Evolutionary conservation across 2,329 filamentous ascomycete species (phyloP).

Genomic region (Talaromyces islandicus): DNA sequence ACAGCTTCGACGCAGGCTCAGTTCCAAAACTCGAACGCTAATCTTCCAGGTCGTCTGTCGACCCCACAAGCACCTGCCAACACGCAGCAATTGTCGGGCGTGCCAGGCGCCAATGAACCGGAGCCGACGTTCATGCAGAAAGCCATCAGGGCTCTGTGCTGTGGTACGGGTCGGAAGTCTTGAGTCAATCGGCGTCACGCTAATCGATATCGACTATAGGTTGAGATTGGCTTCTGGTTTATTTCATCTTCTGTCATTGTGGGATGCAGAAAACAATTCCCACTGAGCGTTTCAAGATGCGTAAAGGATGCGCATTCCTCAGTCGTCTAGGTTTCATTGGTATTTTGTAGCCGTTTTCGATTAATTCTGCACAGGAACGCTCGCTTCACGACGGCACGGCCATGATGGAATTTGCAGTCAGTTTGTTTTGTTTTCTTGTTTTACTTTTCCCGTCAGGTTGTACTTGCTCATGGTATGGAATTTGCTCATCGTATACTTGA

Average conservation of each 20-base stretch:
- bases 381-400: conserved; percentile 15
- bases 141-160: conserved; percentile 88
- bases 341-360: conserved; percentile 7
- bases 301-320: background rate
- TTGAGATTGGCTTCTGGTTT: conserved; percentile 20
- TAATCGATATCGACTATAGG: conserved; percentile 24
- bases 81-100: conserved; percentile 49
- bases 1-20: conserved; percentile 91
- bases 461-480: background rate
- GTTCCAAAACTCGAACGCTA: conserved; percentile 91
- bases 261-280: background rate
- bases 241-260: background rate
- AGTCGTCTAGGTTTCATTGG: conserved; percentile 7
- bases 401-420: conserved; percentile 12
- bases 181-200: conserved; percentile 13
- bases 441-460: background rate
- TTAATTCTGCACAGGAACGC: conserved; percentile 10
- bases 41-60: conserved; percentile 62
- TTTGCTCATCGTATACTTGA: background rate
- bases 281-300: background rate
- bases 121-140: conserved; percentile 84
- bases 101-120: conserved; percentile 57
- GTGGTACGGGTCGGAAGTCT: conserved; percentile 51
- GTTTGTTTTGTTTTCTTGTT: conserved; percentile 6
- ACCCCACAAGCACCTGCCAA: conserved; percentile 53